Evolutionary conservation across 2,329 filamentous ascomycete species (phyloP).

Genomic region (Zasmidium citrigriseum): DNA sequence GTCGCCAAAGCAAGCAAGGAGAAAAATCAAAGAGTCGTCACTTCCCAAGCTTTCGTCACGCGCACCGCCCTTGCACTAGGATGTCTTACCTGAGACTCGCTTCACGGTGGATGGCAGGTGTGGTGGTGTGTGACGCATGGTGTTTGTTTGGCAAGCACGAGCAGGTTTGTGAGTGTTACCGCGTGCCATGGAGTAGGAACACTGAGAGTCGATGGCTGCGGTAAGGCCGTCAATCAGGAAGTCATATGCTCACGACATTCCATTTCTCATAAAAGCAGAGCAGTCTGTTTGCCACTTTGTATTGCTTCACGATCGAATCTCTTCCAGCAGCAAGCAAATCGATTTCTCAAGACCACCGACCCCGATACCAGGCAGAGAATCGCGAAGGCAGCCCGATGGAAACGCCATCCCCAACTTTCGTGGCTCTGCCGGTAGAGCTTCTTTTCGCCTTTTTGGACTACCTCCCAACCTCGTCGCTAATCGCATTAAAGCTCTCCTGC

Average conservation of each 20-base stretch:
- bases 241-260: neutral
- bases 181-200: neutral
- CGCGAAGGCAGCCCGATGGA: no score
- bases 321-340: no score
- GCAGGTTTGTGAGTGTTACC: neutral
- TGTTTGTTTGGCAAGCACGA: neutral
- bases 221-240: no score
- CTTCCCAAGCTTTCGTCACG: neutral
- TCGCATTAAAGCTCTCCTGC: conserved; percentile 42
- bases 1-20: neutral
- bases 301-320: no score
- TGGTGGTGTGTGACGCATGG: neutral
- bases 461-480: conserved; percentile 38
- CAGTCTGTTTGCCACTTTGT: no score
- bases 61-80: conserved; percentile 1
- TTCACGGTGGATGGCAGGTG: neutral
- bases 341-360: no score
- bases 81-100: conserved; percentile 4
- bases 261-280: neutral
- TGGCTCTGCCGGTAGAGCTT: conserved; percentile 39
- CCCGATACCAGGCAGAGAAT: no score
- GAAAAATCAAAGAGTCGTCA: neutral
- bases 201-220: no score
- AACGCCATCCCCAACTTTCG: conserved; percentile 5
- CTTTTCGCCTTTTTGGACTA: conserved; percentile 35